These are phyloP conservation scores for Phytophthora pisi DNA, from an alignment of 352 stramenopile species.

Conservation along the genomic window DNA sequence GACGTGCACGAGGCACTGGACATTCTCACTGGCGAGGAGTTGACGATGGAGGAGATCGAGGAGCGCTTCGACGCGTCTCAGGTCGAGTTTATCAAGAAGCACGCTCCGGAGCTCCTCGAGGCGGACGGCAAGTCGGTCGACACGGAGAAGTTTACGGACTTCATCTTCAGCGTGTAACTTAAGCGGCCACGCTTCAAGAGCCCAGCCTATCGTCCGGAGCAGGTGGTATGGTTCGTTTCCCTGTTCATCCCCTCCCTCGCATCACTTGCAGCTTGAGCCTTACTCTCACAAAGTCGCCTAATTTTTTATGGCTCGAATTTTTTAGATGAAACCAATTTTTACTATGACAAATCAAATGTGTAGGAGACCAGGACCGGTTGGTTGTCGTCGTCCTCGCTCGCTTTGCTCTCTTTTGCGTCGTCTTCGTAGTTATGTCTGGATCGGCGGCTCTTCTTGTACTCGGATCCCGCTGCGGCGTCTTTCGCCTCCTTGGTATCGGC, in stretches of 20 bases:
- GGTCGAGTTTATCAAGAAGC: conserved; percentile 84
- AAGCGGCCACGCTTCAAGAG: conserved; percentile 14
- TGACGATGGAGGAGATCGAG: conserved; percentile 81
- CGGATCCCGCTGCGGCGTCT: conserved; percentile 18
- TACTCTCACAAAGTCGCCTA: conserved; percentile 24
- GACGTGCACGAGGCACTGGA: conserved; percentile 87
- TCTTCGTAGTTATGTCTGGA: conserved; percentile 31
- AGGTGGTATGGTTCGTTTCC: conserved; percentile 22
- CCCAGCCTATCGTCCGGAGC: conserved; percentile 16
- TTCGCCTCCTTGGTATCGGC: conserved; percentile 30
- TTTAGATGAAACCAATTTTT: conserved; percentile 44
- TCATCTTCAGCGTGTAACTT: conserved; percentile 82
- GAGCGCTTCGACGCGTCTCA: conserved; percentile 80
- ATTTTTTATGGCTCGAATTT: conserved; percentile 42
- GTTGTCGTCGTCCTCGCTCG: conserved; percentile 30
- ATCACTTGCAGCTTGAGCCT: conserved; percentile 22
- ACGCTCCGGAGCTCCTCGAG: conserved; percentile 56
- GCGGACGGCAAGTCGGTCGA: conserved; percentile 67
- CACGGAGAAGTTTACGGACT: conserved; percentile 75
- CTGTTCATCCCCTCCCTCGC: conserved; percentile 9
- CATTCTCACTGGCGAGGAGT: conserved; percentile 69
- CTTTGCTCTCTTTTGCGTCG: conserved; percentile 38
- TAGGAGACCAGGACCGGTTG: conserved; percentile 69
- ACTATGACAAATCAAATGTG: conserved; percentile 69
- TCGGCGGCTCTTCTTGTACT: conserved; percentile 31